phyloP scores from a whole-genome alignment of 768 basidiomycete species.

The Psilocybe sp. region DNA sequence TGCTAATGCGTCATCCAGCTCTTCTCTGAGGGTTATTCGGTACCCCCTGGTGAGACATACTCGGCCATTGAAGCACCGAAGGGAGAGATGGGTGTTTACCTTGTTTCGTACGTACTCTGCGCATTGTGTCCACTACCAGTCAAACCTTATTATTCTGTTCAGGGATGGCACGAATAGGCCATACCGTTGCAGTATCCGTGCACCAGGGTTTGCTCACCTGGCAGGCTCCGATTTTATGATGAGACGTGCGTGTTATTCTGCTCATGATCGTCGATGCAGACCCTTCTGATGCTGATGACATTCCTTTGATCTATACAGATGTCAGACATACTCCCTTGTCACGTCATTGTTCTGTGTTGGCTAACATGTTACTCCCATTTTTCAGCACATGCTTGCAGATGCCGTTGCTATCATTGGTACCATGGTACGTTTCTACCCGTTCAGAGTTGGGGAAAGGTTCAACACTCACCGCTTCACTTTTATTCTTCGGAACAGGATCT shows the following conservation, averaged over 20 bases:
- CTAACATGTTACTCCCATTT: slow-evolving; percentile 15
- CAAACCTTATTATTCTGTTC: slow-evolving; percentile 3
- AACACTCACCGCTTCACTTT: background rate
- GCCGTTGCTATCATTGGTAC: slow-evolving; percentile 97
- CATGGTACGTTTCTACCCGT: slow-evolving; percentile 59
- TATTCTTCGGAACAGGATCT: slow-evolving; percentile 53
- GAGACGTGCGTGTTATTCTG: slow-evolving; percentile 61
- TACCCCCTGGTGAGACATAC: slow-evolving; percentile 96
- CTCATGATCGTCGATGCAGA: background rate
- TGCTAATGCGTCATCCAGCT: slow-evolving; percentile 43
- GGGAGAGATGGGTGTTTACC: slow-evolving; percentile 98
- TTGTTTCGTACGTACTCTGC: slow-evolving; percentile 75
- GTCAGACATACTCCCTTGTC: slow-evolving; percentile 27
- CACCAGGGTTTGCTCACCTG: slow-evolving; percentile 94
- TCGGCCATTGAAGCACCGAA: slow-evolving; percentile 97
- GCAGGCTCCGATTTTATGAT: slow-evolving; percentile 98
- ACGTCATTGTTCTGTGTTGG: slow-evolving; percentile 15
- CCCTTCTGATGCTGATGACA: slow-evolving; percentile 8
- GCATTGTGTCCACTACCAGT: background rate
- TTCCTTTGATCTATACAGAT: slow-evolving; percentile 28
- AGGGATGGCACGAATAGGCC: slow-evolving; percentile 95
- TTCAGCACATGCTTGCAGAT: slow-evolving; percentile 86
- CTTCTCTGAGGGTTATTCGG: slow-evolving; percentile 95
- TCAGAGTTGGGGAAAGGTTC: background rate
- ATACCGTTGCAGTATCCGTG: slow-evolving; percentile 96